Percentiles rank a stretch among this genome's conserved stretches.
Conservation (phyloP, 2,329 filamentous ascomycete species). For the Dactylella cylindrospora region DNA sequence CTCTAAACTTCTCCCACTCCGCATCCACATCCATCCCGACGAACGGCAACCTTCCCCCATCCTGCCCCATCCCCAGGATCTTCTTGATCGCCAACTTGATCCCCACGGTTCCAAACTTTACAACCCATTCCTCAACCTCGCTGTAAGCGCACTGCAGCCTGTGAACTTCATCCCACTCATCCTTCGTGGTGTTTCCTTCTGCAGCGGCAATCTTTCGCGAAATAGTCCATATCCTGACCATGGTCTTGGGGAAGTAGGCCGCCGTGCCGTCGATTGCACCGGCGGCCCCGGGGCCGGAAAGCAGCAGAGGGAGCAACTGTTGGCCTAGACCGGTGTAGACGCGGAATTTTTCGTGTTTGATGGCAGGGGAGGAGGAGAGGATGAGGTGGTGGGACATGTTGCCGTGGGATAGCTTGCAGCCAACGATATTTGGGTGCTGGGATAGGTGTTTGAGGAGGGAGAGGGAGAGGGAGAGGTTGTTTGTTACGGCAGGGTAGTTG, state of each 20-base stretch:
- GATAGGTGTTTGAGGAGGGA: conserved; percentile 62
- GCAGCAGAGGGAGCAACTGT: conserved; percentile 64
- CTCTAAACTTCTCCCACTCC: conserved; percentile 19
- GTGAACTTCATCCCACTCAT: conserved; percentile 57
- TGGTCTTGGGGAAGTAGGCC: conserved; percentile 65
- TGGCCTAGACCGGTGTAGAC: conserved; percentile 68
- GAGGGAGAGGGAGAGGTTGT: conserved; percentile 63
- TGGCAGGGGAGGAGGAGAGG: conserved; percentile 62
- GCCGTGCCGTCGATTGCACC: conserved; percentile 69
- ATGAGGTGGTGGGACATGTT: conserved; percentile 66
- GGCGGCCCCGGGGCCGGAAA: conserved; percentile 60
- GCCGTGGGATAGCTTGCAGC: conserved; percentile 69
- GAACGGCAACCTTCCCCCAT: conserved; percentile 60
- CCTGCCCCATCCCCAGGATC: conserved; percentile 61
- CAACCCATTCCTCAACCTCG: conserved; percentile 64
- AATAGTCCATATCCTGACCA: conserved; percentile 62
- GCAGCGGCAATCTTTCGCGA: conserved; percentile 52
- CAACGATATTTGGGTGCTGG: conserved; percentile 67
- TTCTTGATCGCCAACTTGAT: conserved; percentile 66
- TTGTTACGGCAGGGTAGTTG: conserved; percentile 68
- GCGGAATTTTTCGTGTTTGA: conserved; percentile 62
- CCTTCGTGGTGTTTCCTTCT: conserved; percentile 50
- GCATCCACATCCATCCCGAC: conserved; percentile 9
- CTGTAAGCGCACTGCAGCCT: conserved; percentile 64
- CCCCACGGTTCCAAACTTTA: conserved; percentile 63